Evolutionary conservation across 1,284 basidiomycete species (phyloP).

Genomic region (Dichomitus squalens): DNA sequence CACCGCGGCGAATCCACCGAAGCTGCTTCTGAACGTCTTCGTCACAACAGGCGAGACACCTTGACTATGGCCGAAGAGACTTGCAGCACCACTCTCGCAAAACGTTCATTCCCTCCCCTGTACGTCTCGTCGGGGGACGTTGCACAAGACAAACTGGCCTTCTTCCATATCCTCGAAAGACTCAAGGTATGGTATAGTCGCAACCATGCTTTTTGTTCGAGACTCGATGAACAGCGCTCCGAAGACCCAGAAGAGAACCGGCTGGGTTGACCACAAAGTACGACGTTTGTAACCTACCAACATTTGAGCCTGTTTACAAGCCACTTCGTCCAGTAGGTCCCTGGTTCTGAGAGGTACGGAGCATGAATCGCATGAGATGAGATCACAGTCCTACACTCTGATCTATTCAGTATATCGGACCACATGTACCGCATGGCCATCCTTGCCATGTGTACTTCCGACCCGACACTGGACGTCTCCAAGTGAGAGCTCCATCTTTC

Average conservation of each 20-base stretch:
- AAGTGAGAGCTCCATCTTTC: slow-evolving; percentile 49
- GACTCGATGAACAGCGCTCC: neutral
- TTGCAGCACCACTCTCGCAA: neutral
- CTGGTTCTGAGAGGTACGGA: slow-evolving; percentile 74
- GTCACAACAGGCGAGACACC: too few relatives aligned
- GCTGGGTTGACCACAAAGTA: slow-evolving; percentile 87
- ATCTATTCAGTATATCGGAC: slow-evolving; percentile 77
- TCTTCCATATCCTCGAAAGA: slow-evolving; percentile 86
- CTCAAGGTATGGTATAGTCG: slow-evolving; percentile 64
- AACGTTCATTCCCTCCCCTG: slow-evolving; percentile 51
- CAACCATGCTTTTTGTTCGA: neutral
- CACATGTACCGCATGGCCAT: slow-evolving; percentile 99
- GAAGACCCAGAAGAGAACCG: slow-evolving; percentile 92
- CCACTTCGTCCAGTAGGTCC: slow-evolving; percentile 52
- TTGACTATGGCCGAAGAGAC: neutral
- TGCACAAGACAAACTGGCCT: slow-evolving; percentile 75
- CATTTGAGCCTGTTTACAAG: neutral
- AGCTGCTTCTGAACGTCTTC: too few relatives aligned
- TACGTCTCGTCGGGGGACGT: slow-evolving; percentile 59
- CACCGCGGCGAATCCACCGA: too few relatives aligned
- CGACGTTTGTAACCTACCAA: slow-evolving; percentile 22
- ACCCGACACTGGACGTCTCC: slow-evolving; percentile 71
- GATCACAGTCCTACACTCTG: neutral
- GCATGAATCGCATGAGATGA: neutral
- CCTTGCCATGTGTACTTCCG: slow-evolving; percentile 83